Evolutionary conservation across 1,139 yeast species (phyloP), one percentile per base, ranked within the genome.

Genomic region (Debaryomyces sp.): DNA sequence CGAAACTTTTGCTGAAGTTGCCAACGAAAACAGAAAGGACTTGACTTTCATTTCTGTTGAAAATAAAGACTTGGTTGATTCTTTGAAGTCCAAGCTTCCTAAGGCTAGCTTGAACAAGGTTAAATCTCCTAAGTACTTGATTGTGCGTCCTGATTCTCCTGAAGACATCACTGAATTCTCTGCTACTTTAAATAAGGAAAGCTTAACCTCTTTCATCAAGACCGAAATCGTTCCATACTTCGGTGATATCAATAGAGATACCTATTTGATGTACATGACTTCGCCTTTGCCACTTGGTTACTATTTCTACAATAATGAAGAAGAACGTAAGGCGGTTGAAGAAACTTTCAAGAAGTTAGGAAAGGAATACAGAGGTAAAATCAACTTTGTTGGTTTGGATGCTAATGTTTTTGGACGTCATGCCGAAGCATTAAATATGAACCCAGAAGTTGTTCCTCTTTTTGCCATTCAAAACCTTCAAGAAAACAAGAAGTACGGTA

Each of bases 361-460:
- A 59, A 85, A 85, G 71, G 73, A 81, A 65, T 75, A 80, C 74
- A 84, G 92, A 77, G 97, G 97, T 59, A 79, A 82, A 67, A 69
- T 92, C 58, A 89, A 88, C 76, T 85, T 95, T 68, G 98, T 89
- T 58, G 92, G 91, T 66, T 79, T 94, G 62, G 95, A 94, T 64
- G 96, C 97, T 50, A 66, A 75, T 51, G 75, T 77, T 63, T 95
- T 74, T 65, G 98, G 97, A 58, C 84, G 82, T 73, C 98, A 94
- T 65, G 97, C 98, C 51, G 88, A 82, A 62, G 83, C 86, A 68
- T 81, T 94, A 68, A 91, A 88, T 78, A 84, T 94, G 83, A 79
- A 87, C 71, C 76, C 78, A 21, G 87, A 87, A 67, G 78, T 85
- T 61, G 87, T 89, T 81, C 99, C 99, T 63, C 83, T 95, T 50